Evolutionary conservation across 768 basidiomycete species (phyloP).

Genomic region (Pleurotus djamor): DNA sequence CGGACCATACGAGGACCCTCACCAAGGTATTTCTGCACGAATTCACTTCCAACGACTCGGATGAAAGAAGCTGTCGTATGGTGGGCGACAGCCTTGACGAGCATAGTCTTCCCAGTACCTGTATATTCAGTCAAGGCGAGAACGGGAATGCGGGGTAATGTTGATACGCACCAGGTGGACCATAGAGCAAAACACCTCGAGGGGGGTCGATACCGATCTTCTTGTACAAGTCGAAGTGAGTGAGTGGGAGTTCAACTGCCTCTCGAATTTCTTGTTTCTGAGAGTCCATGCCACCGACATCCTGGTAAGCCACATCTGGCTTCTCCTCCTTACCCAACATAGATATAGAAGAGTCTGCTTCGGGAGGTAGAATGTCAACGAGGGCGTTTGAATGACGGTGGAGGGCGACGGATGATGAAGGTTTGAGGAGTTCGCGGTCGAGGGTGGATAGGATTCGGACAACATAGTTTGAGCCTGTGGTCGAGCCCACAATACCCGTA

Average conservation of each 20-base stretch:
- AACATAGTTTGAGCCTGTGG: conserved; percentile 97
- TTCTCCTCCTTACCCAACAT: conserved; percentile 95
- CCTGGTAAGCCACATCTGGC: conserved; percentile 90
- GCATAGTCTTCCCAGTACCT: conserved; percentile 99
- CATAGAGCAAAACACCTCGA: conserved; percentile 93
- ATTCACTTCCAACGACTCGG: conserved; percentile 96
- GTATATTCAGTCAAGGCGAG: not conserved
- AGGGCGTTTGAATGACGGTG: conserved; percentile 98
- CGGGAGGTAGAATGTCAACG: conserved; percentile 97
- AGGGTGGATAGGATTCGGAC: conserved; percentile 96
- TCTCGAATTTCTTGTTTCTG: conserved; percentile 99
- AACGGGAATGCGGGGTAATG: not conserved
- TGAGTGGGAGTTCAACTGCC: conserved; percentile 94
- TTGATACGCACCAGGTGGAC: conserved; percentile 77
- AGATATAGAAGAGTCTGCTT: conserved; percentile 95
- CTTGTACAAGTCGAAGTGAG: conserved; percentile 98
- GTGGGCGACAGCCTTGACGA: conserved; percentile 99
- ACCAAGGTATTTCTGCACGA: conserved; percentile 99
- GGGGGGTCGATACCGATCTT: conserved; percentile 99
- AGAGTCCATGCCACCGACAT: conserved; percentile 95
- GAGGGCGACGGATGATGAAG: conserved; percentile 95
- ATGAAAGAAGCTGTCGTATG: conserved; percentile 98
- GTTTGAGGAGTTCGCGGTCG: conserved; percentile 96
- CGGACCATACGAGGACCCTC: conserved; percentile 99
- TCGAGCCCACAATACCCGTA: conserved; percentile 95